Percentiles rank a stretch among this genome's conserved stretches.
phyloP scores from a whole-genome alignment of 257 asterid genomes.

The Galeopsis tetrahit region DNA sequence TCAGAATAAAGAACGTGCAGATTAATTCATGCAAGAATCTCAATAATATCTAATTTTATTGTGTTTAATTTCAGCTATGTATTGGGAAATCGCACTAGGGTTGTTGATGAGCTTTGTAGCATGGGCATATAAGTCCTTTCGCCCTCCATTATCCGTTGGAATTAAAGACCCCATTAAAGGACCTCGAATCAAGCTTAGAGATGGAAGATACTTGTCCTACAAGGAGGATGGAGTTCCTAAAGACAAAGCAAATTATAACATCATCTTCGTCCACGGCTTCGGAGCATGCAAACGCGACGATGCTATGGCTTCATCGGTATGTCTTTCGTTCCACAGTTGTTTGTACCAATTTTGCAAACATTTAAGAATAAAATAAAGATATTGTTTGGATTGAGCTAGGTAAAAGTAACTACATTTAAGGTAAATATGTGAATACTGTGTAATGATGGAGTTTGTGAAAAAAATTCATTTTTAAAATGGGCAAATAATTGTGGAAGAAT shows the following conservation, averaged over 20 bases:
- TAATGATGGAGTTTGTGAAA: too few relatives aligned
- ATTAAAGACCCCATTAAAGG: constrained; percentile 55
- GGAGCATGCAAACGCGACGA: constrained; percentile 59
- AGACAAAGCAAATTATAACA: constrained; percentile 60
- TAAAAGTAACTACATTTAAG: too few relatives aligned
- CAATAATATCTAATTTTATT: too few relatives aligned
- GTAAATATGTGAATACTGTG: too few relatives aligned
- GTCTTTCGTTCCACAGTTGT: neutral
- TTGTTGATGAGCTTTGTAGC: constrained; percentile 52
- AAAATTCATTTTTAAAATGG: too few relatives aligned
- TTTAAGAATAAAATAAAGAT: too few relatives aligned
- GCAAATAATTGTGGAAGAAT: too few relatives aligned
- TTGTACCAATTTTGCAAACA: neutral
- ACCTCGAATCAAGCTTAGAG: constrained; percentile 68
- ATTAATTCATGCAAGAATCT: too few relatives aligned
- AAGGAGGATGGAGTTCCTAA: constrained; percentile 76
- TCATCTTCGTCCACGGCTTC: constrained; percentile 68
- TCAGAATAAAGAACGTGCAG: too few relatives aligned
- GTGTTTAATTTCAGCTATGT: constrained; percentile 47
- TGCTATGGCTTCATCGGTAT: constrained; percentile 58
- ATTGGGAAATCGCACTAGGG: constrained; percentile 47
- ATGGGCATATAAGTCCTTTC: constrained; percentile 54
- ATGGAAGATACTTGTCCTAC: constrained; percentile 76
- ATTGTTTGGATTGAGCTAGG: too few relatives aligned
- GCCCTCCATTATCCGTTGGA: constrained; percentile 58